A percentile compares a stretch with the other conserved stretches of the same genome.
Evolutionary conservation across 108 stramenopile species (phyloP).

Genomic region (Cyclotella sp.): DNA sequence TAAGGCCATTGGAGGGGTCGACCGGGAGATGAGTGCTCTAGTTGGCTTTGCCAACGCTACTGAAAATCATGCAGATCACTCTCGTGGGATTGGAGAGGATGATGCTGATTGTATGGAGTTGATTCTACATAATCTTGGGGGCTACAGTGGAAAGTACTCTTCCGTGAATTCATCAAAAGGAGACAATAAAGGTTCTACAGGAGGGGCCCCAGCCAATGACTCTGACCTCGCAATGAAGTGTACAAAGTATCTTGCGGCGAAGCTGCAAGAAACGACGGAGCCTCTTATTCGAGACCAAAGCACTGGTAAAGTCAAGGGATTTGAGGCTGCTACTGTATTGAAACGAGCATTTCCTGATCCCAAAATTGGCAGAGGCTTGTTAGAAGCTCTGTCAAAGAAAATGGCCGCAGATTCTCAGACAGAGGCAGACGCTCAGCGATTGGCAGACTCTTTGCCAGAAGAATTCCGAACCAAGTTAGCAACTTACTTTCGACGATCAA

Average conservation of each 20-base stretch:
- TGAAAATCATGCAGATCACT: slow-evolving; percentile 74
- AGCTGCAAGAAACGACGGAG: slow-evolving; percentile 42
- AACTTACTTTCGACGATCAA: slow-evolving; percentile 79
- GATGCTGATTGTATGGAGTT: slow-evolving; percentile 53
- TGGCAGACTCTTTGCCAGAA: slow-evolving; percentile 71
- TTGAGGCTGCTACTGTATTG: slow-evolving; percentile 30
- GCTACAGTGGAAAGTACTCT: slow-evolving; percentile 63
- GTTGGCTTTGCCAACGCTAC: slow-evolving; percentile 78
- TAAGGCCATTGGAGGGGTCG: slow-evolving; percentile 74
- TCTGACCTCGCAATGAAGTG: slow-evolving; percentile 57
- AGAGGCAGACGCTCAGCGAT: slow-evolving; percentile 74
- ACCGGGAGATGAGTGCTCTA: slow-evolving; percentile 73
- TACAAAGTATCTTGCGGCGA: slow-evolving; percentile 58
- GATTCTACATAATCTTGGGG: slow-evolving; percentile 72
- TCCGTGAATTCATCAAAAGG: neutral
- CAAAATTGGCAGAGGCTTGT: slow-evolving; percentile 67
- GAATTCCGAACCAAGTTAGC: slow-evolving; percentile 78
- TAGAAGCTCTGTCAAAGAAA: slow-evolving; percentile 82
- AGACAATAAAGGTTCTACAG: neutral
- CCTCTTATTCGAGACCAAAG: slow-evolving; percentile 26
- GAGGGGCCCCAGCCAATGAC: slow-evolving; percentile 34
- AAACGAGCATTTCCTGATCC: slow-evolving; percentile 72
- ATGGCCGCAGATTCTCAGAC: slow-evolving; percentile 83
- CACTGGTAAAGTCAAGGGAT: slow-evolving; percentile 42
- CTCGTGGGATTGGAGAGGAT: slow-evolving; percentile 72